Conservation (phyloP, 352 stramenopile genomes). For the Phytophthora kernoviae region DNA sequence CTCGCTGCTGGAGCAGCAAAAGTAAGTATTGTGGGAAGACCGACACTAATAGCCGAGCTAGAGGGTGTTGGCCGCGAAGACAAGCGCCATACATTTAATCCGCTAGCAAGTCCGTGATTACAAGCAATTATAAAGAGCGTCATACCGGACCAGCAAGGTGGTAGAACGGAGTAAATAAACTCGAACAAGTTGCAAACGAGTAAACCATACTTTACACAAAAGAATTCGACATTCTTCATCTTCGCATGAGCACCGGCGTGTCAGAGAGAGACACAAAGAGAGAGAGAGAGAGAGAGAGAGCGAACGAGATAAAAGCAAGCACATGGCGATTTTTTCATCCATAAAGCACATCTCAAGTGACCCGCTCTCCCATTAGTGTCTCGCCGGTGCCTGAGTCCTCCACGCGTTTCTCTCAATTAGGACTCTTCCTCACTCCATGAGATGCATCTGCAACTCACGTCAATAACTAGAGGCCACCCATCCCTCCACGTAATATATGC, state of each 20-base stretch:
- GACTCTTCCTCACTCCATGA: conserved; percentile 18
- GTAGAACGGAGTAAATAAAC: conserved; percentile 17
- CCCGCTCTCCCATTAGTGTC: conserved; percentile 7
- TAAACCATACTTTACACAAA: conserved; percentile 39
- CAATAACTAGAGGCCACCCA: conserved; percentile 15
- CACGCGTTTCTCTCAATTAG: conserved; percentile 4
- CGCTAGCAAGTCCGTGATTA: background rate
- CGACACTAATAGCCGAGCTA: conserved; percentile 6
- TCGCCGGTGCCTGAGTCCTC: conserved; percentile 10
- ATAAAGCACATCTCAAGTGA: conserved; percentile 22
- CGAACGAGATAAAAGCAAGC: conserved; percentile 11
- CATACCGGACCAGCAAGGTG: background rate
- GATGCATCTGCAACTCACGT: conserved; percentile 10
- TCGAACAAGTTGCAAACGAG: conserved; percentile 24
- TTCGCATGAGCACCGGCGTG: conserved; percentile 11
- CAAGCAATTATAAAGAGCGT: background rate
- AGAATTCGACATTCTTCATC: conserved; percentile 17
- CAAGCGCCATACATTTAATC: background rate
- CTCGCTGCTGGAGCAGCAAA: conserved; percentile 61
- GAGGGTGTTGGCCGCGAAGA: background rate
- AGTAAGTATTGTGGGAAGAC: conserved; percentile 28
- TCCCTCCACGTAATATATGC: conserved; percentile 32
- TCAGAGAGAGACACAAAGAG: conserved; percentile 4
- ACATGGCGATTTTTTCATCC: conserved; percentile 21
- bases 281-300: conserved; percentile 13